phyloP scores from a whole-genome alignment of 2,329 filamentous ascomycete species.

The Alternaria ethzedia region DNA sequence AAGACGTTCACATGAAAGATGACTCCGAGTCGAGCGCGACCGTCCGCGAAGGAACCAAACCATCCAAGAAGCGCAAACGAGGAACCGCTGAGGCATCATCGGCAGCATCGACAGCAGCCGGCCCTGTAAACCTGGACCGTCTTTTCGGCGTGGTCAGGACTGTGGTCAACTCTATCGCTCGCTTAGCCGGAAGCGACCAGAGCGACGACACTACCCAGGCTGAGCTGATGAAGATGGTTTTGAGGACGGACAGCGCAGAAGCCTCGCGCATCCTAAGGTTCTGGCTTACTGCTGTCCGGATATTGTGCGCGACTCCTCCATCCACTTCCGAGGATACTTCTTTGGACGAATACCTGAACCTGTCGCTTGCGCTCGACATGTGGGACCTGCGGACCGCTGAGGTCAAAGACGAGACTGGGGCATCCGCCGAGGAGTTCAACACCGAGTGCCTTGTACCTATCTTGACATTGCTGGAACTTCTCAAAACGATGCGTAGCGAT shows the following conservation, averaged over 20 bases:
- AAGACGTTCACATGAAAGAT: conserved; percentile 20
- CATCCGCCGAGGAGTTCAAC: conserved; percentile 46
- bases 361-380: conserved; percentile 35
- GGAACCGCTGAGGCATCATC: conserved; percentile 24
- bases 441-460: conserved; percentile 46
- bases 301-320: conserved; percentile 8
- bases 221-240: conserved; percentile 46
- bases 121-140: conserved; percentile 13
- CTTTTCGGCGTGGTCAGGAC: conserved; percentile 34
- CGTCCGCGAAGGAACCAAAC: conserved; percentile 26
- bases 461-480: conserved; percentile 31
- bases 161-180: conserved; percentile 28
- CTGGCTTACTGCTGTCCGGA: conserved; percentile 40
- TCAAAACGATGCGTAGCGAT: conserved; percentile 13
- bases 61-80: conserved; percentile 47
- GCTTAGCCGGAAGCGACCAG: conserved; percentile 17
- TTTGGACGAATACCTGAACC: conserved; percentile 20
- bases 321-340: not conserved
- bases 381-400: conserved; percentile 45
- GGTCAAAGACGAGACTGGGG: conserved; percentile 31
- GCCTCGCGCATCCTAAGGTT: conserved; percentile 45
- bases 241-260: conserved; percentile 43
- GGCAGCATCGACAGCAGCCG: conserved; percentile 21
- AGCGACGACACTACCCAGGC: conserved; percentile 30
- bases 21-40: conserved; percentile 39